These are phyloP conservation scores for Onygenales sp. DNA, from an alignment of 2,329 filamentous ascomycete genomes.

Conservation along the genomic window DNA sequence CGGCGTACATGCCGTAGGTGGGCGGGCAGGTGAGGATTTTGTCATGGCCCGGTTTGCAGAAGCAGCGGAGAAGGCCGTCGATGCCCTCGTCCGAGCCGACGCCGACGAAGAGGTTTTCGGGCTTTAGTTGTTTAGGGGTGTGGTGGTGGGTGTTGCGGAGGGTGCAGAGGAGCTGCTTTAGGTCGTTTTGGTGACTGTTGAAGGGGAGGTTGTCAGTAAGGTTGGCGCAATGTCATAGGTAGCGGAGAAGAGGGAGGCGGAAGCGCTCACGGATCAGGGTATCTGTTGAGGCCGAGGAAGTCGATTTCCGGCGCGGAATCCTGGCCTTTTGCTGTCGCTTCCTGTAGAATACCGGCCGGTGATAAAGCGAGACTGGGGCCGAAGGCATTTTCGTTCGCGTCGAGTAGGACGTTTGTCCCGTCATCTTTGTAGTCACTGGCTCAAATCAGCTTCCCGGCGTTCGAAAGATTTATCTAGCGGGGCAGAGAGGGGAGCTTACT, in stretches of 20 bases:
- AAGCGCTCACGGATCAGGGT: constrained; percentile 65
- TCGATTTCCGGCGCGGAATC: constrained; percentile 53
- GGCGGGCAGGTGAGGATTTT: constrained; percentile 91
- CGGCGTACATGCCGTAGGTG: constrained; percentile 97
- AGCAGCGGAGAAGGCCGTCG: constrained; percentile 84
- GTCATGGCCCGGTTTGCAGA: constrained; percentile 79
- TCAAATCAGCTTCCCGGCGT: constrained; percentile 18
- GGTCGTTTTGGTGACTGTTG: constrained; percentile 62
- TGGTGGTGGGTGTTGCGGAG: constrained; percentile 76
- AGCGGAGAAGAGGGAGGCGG: constrained; percentile 4
- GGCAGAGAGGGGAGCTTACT: constrained; percentile 45
- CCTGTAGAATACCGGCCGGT: constrained; percentile 38
- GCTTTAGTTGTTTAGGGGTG: constrained; percentile 61
- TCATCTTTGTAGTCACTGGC: constrained; percentile 96
- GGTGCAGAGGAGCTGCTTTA: constrained; percentile 80
- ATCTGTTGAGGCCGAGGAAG: constrained; percentile 77
- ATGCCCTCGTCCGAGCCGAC: constrained; percentile 96
- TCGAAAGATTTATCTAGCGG: background rate
- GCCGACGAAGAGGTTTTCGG: constrained; percentile 84
- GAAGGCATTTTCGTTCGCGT: constrained; percentile 96
- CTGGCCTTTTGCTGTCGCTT: constrained; percentile 27
- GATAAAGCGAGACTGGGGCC: constrained; percentile 63
- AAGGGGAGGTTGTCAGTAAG: background rate
- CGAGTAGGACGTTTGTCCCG: constrained; percentile 87
- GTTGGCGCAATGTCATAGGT: background rate